Evolutionary conservation across 1,284 basidiomycete genomes (phyloP), one percentile per base, ranked within the genome.

Genomic region (Schizopora paradoxa): DNA sequence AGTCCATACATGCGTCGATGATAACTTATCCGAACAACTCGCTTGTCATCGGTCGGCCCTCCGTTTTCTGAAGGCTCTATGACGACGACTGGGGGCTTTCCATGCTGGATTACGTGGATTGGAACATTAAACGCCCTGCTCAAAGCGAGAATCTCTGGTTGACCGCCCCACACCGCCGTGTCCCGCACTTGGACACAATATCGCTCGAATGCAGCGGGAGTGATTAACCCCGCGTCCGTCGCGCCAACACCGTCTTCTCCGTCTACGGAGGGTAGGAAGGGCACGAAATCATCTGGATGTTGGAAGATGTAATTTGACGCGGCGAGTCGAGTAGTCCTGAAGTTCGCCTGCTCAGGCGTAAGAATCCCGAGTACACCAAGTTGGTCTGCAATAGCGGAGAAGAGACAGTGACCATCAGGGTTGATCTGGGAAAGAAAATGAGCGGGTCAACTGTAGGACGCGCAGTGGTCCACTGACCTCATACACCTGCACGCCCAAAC

Each of bases 401-500:
- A 98, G 31, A 97, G 79, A 68, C 93, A 98, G 58, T 98, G 94
- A 0, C 94, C 94, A 58, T 98, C 94, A 6, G 94, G 91, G 52
- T 82, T 84, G 57, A 97, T 89, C 89, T 94, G 54, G 3, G 34
- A 28, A 47, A 39, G 43, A 35, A 22, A 37, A 37, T 11, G 28
- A 45, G 36, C 31, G n/a, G 38, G 22, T 21, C 6, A 32, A 21
- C 14, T 18, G 26, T 32, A 43, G 27, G 22, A 16, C 6, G 25
- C 16, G 41, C 6, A 56, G 16, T 18, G 22, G 43, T 32, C 37
- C 25, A 58, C 70, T 37, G 47, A 86, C 91, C 73, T 94, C 84
- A 54, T 81, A 68, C 39, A 92, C 73, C 48, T 79, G 73, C 11
- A 91, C 64, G 14, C 74, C 74, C 21, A 90, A 69, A 34, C 81